phyloP scores from a whole-genome alignment of 345 rosid species.

The Corchorus capsularis region DNA sequence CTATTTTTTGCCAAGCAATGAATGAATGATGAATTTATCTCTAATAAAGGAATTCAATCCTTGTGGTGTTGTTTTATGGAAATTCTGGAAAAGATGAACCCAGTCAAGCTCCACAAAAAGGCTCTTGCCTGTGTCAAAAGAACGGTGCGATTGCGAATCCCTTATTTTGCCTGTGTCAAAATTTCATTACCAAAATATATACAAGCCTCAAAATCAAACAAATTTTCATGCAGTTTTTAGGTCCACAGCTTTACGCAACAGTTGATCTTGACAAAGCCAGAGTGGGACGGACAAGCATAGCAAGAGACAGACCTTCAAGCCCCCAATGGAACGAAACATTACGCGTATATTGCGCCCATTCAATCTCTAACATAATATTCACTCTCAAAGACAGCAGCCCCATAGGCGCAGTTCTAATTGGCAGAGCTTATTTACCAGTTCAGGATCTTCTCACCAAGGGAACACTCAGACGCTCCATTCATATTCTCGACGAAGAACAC shows the following conservation, averaged over 20 bases:
- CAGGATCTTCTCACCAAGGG: constrained; percentile 45
- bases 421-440: constrained; percentile 71
- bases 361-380: constrained; percentile 52
- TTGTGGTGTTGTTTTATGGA: constrained; percentile 9
- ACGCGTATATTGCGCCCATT: constrained; percentile 65
- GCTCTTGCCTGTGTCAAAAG: constrained; percentile 42
- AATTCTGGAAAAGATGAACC: constrained; percentile 27
- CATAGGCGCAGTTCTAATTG: constrained; percentile 60
- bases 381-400: constrained; percentile 59
- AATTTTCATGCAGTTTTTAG: constrained; percentile 33
- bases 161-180: no score
- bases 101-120: constrained; percentile 32
- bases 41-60: not conserved
- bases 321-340: constrained; percentile 64
- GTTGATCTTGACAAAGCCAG: constrained; percentile 76
- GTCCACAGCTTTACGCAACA: constrained; percentile 58
- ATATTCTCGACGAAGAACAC: constrained; percentile 40
- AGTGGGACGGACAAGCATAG: constrained; percentile 59
- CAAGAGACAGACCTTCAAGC: constrained; percentile 30
- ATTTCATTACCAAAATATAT: no score
- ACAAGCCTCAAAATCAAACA: not conserved
- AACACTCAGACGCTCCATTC: constrained; percentile 39
- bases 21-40: not conserved
- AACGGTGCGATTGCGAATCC: constrained; percentile 19
- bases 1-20: not conserved